Evolutionary conservation across 805 yeast genomes (phyloP).

Genomic region (Yarrowia sp.): DNA sequence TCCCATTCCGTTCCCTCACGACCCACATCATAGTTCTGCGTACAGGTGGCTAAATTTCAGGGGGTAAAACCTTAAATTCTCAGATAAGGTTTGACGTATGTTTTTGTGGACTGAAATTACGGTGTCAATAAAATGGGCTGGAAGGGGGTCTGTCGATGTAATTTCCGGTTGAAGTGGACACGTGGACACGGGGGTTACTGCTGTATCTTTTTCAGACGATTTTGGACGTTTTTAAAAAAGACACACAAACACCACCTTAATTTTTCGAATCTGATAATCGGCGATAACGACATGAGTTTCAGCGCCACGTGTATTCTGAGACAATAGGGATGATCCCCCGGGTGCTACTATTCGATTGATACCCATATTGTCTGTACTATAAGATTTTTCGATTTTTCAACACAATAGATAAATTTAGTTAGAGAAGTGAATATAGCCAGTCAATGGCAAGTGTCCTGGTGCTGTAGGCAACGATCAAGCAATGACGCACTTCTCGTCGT

Average conservation of each 20-base stretch:
- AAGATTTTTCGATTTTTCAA: too few relatives aligned
- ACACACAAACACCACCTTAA: neutral
- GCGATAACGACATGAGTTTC: too few relatives aligned
- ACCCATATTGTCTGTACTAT: too few relatives aligned
- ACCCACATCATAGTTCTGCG: neutral
- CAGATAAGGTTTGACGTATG: neutral
- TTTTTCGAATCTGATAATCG: neutral
- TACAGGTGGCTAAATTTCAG: conserved; percentile 10
- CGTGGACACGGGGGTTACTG: neutral
- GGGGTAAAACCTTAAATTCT: neutral
- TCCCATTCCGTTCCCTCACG: too few relatives aligned
- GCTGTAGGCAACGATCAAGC: neutral
- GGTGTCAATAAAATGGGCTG: neutral
- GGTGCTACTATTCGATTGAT: too few relatives aligned
- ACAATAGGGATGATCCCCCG: too few relatives aligned
- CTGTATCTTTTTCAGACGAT: too few relatives aligned
- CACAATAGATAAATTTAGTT: conserved; percentile 7
- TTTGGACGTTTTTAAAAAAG: too few relatives aligned
- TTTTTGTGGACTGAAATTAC: neutral
- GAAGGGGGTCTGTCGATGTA: neutral
- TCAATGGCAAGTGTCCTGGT: too few relatives aligned
- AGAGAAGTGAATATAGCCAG: neutral
- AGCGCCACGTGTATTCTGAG: too few relatives aligned
- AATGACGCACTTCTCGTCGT: conserved; percentile 35
- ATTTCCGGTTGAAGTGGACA: neutral